Percentiles rank a stretch among this genome's conserved stretches.
Conservation (phyloP, 331 rosid species). For the Saraca asoca region DNA sequence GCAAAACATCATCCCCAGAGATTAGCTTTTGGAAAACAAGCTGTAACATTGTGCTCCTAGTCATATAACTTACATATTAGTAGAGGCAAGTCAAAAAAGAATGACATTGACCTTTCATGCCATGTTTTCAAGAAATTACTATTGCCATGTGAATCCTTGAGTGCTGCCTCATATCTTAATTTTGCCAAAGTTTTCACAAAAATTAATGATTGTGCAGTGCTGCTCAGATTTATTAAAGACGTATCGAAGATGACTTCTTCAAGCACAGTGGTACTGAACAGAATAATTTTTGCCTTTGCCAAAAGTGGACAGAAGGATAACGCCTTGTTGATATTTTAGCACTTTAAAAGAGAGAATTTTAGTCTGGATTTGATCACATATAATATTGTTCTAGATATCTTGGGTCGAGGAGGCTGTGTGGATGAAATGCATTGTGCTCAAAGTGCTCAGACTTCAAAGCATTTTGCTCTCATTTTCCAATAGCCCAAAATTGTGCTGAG, state of each 20-base stretch:
- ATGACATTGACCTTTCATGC: slow-evolving; percentile 49
- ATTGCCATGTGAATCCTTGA: slow-evolving; percentile 37
- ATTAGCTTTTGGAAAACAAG: too few relatives aligned
- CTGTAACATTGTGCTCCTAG: too few relatives aligned
- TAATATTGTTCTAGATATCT: slow-evolving; percentile 67
- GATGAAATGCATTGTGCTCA: slow-evolving; percentile 69
- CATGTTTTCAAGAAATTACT: slow-evolving; percentile 53
- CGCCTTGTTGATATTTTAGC: slow-evolving; percentile 62
- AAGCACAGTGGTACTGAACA: slow-evolving; percentile 50
- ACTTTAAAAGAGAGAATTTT: slow-evolving; percentile 44
- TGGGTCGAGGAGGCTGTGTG: slow-evolving; percentile 60
- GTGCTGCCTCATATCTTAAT: slow-evolving; percentile 50
- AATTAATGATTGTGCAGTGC: slow-evolving; percentile 43
- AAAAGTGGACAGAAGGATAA: slow-evolving; percentile 66
- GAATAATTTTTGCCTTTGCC: slow-evolving; percentile 62
- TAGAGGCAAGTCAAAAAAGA: slow-evolving; percentile 59
- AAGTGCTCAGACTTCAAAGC: too few relatives aligned
- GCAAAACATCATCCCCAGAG: too few relatives aligned
- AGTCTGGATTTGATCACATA: slow-evolving; percentile 61
- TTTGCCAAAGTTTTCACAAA: slow-evolving; percentile 60
- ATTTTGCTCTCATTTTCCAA: too few relatives aligned
- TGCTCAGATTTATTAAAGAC: slow-evolving; percentile 51
- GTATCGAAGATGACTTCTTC: slow-evolving; percentile 48
- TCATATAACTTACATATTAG: too few relatives aligned
- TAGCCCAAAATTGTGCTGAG: too few relatives aligned